Evolutionary conservation across 768 basidiomycete species (phyloP).

Genomic region (Amanita fuliginea): DNA sequence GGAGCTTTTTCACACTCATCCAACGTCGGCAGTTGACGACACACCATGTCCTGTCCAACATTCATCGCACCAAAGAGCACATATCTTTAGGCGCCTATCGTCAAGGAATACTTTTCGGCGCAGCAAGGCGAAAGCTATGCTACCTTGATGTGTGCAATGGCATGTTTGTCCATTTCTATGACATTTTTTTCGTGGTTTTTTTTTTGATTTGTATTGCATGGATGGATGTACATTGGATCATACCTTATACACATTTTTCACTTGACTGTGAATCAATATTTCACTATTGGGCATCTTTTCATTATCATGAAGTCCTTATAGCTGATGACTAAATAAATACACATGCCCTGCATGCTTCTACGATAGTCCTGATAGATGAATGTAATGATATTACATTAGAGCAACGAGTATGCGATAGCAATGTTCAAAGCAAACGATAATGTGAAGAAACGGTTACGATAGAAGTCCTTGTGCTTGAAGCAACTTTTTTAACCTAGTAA

Average conservation of each 20-base stretch:
- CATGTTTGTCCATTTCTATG: background rate
- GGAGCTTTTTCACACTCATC: slow-evolving; percentile 43
- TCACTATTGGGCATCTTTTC: background rate
- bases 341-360: slow-evolving; percentile 4
- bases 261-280: background rate
- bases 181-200: background rate
- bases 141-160: background rate
- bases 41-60: slow-evolving; percentile 13
- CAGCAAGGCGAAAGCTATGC: background rate
- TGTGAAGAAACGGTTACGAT: slow-evolving; percentile 12
- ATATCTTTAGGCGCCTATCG: slow-evolving; percentile 2
- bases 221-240: background rate
- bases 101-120: background rate
- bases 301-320: slow-evolving; percentile 1
- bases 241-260: background rate
- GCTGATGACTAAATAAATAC: slow-evolving; percentile 4
- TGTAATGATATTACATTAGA: slow-evolving; percentile 4
- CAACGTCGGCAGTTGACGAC: slow-evolving; percentile 26
- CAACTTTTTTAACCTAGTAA: slow-evolving; percentile 53
- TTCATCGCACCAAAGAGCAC: slow-evolving; percentile 1
- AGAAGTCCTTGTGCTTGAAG: slow-evolving; percentile 40
- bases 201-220: background rate
- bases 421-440: background rate
- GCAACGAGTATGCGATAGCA: slow-evolving; percentile 4
- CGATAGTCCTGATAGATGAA: slow-evolving; percentile 4